These are phyloP conservation scores for Globisporangium perplexum DNA, from an alignment of 352 stramenopile genomes.

Conservation along the genomic window DNA sequence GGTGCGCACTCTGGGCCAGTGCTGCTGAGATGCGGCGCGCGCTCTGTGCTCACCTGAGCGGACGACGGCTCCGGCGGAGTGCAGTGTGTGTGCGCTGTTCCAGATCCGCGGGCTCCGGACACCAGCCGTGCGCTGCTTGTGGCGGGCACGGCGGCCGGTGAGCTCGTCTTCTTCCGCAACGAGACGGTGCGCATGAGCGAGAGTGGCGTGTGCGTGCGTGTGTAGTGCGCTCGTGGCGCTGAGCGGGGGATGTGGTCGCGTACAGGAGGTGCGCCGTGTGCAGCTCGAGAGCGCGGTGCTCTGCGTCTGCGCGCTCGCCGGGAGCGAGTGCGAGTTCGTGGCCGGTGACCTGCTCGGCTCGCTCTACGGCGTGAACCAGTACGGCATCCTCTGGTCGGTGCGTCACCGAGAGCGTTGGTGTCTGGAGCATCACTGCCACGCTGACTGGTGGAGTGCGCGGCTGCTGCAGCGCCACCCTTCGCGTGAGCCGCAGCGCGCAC, in stretches of 20 bases:
- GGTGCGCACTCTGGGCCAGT: slow-evolving; percentile 1
- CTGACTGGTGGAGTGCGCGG: slow-evolving; percentile 7
- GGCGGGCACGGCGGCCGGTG: slow-evolving; percentile 29
- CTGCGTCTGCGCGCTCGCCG: slow-evolving; percentile 20
- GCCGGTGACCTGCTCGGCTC: slow-evolving; percentile 34
- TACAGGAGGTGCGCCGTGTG: slow-evolving; percentile 43
- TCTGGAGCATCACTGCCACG: not conserved
- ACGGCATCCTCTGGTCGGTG: slow-evolving; percentile 54
- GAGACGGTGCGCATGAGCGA: slow-evolving; percentile 23
- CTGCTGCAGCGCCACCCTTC: not conserved
- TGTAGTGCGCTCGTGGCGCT: not conserved
- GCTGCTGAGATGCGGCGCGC: not conserved
- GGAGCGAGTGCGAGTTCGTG: slow-evolving; percentile 29
- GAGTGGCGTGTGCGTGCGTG: not conserved
- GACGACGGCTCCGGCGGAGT: not conserved
- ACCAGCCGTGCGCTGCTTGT: slow-evolving; percentile 22
- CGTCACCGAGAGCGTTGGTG: not conserved
- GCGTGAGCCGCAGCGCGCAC: not conserved
- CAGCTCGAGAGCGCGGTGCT: slow-evolving; percentile 41
- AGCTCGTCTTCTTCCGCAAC: slow-evolving; percentile 42
- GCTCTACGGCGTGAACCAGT: slow-evolving; percentile 46
- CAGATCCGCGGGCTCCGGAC: slow-evolving; percentile 1
- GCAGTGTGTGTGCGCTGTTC: slow-evolving; percentile 17
- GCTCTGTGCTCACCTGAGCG: not conserved
- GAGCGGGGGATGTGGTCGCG: not conserved